Conservation (phyloP, 1,284 basidiomycete genomes). For the Trametes pubescens region DNA sequence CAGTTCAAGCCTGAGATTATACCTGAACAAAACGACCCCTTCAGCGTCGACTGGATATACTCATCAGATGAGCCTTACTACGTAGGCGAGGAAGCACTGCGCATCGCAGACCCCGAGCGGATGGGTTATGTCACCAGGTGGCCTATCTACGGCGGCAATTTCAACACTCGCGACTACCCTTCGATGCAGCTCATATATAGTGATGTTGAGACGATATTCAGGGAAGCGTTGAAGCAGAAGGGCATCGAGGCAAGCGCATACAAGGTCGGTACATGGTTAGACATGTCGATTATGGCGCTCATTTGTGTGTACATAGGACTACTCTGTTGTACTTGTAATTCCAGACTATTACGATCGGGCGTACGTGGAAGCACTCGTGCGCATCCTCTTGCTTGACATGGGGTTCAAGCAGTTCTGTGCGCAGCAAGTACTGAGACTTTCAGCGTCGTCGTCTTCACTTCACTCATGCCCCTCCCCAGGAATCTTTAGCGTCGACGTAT, state of each 20-base stretch:
- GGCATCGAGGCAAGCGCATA: conserved; percentile 65
- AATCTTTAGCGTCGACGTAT: conserved; percentile 93
- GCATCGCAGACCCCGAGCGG: conserved; percentile 70
- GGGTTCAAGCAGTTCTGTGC: conserved; percentile 92
- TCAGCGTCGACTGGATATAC: conserved; percentile 83
- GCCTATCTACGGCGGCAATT: conserved; percentile 79
- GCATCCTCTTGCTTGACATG: conserved; percentile 82
- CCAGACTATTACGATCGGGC: conserved; percentile 91
- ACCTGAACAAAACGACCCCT: conserved; percentile 82
- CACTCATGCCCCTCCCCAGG: conserved; percentile 54
- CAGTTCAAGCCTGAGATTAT: conserved; percentile 84
- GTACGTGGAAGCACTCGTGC: conserved; percentile 84
- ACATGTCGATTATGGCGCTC: not conserved
- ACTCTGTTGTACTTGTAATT: conserved; percentile 89
- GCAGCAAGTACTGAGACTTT: conserved; percentile 71
- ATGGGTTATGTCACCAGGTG: conserved; percentile 77
- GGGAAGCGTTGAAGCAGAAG: conserved; percentile 65
- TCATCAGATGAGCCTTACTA: conserved; percentile 57
- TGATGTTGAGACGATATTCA: conserved; percentile 81
- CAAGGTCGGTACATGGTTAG: conserved; percentile 54
- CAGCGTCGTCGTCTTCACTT: not conserved
- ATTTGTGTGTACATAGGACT: conserved; percentile 61
- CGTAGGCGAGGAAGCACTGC: conserved; percentile 83
- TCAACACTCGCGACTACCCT: conserved; percentile 83
- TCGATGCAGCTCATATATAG: conserved; percentile 75